Base-by-base conservation (phyloP, 257 asterid species). In the Ilex aquifolium region DNA sequence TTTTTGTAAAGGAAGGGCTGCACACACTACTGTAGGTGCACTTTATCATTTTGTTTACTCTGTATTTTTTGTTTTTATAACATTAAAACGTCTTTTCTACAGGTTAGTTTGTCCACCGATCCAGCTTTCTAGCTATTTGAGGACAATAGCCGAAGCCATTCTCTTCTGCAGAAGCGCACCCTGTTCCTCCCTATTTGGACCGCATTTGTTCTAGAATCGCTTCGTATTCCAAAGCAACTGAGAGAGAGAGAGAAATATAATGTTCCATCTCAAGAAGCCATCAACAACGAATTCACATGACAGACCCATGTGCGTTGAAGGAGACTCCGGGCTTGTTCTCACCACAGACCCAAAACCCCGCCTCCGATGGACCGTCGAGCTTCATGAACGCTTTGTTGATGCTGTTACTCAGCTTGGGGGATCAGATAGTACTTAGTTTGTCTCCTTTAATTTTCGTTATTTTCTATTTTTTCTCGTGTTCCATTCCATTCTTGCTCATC, bases 321-420 rank as follows among this genome's bases (percentile, higher is more conserved):
- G 83, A 12, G 97, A 90, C 80, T 90, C 97, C 0, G 95, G 95
- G 12, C 95, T 90, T 57, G 97, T 90, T 44, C 95, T 90, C 64
- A 90, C 97, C 12, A 90, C 97, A 6, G 97, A 90, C 66, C 97
- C 97, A 0, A 90, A 90, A 60, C 97, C 97, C 13, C 91, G 97
- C 3, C 97, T 90, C 71, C 76, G 97, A 4, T 90, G 97, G 97
- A 90, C 97, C 0, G 95, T 82, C 53, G 95, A 90, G 66, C 95
- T 90, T 51, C 97, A 90, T 31, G 92, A 90, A 53, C 97, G 97
- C 71, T 90, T 90, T 44, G 95, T 87, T 32, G 97, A 90, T 12
- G 95, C 97, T 55, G 97, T 90, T 36, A 79, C 91, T 2, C 97
- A 90, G 79, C 91, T 90, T 40, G 97, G 97, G 12, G 97, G 97